Percentiles rank a stretch among this genome's conserved stretches.
phyloP scores from a whole-genome alignment of 2,329 filamentous ascomycete genomes.

The Aureobasidium sp. region DNA sequence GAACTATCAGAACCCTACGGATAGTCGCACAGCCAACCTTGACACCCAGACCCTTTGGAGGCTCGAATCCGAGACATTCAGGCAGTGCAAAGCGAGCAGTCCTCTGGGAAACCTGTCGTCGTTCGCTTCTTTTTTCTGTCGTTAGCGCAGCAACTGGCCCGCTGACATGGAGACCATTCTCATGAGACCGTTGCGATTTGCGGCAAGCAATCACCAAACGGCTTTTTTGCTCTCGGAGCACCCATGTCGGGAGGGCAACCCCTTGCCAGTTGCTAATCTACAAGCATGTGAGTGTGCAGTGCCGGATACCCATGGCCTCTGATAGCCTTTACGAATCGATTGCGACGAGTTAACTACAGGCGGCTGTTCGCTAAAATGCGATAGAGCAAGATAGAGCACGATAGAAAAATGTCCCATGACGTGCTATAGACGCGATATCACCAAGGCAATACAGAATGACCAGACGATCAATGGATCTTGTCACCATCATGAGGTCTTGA shows the following conservation, averaged over 20 bases:
- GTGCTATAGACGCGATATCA: neutral
- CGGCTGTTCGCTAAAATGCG: neutral
- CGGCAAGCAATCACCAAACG: constrained; percentile 4
- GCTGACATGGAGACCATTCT: constrained; percentile 10
- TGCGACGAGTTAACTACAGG: neutral
- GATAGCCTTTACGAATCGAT: constrained; percentile 4
- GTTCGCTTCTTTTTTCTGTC: constrained; percentile 1
- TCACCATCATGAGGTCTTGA: neutral
- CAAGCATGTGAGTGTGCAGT: neutral
- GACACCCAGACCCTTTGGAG: neutral
- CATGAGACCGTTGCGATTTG: constrained; percentile 7
- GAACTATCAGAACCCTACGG: constrained; percentile 3
- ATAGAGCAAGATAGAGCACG: neutral
- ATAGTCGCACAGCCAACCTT: constrained; percentile 2
- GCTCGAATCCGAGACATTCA: neutral
- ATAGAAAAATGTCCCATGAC: neutral
- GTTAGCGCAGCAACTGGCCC: constrained; percentile 4
- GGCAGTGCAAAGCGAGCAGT: neutral
- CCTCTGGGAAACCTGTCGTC: constrained; percentile 6
- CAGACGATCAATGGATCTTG: neutral
- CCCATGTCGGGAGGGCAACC: constrained; percentile 6
- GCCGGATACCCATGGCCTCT: neutral
- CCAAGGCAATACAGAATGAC: neutral
- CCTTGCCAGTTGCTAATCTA: neutral
- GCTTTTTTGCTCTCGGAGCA: neutral